Evolutionary conservation across 495 filamentous ascomycete species (phyloP), one percentile per base, ranked within the genome.

Genomic region (Trypethelium eluteriae): DNA sequence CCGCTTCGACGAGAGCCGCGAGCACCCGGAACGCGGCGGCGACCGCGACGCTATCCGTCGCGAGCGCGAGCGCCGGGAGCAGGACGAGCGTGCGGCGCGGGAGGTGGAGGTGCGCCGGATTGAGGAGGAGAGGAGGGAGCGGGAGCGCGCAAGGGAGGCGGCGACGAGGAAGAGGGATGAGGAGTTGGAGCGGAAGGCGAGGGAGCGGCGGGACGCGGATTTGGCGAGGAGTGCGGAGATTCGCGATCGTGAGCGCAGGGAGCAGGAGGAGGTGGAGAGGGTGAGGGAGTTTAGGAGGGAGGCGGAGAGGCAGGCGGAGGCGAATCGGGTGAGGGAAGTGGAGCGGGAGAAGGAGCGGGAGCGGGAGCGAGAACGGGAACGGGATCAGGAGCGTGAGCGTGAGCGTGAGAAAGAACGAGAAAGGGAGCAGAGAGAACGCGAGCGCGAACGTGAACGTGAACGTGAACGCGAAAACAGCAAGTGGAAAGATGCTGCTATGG

Each of bases 81-180:
- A 25, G 5, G 49, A 76, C 57, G 65, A 69, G 39, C 39, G 57
- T 18, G 67, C 66, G 49, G 67, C 66, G 49, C 70, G 69, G 65
- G 72, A 68, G 10, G 70, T 72, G n/a, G 62, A 70, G 11, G 68
- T 70, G 12, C 61, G 62, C 2, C 69, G 68, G 1, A 65, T 63
- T 32, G 72, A 72, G 47, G 39, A 46, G 46, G 62, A 70, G 63
- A 59, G 66, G 6, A 63, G 35, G 50, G 68, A 68, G 41, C 72
- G 67, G 59, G 67, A 66, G 69, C 47, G 68, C 16, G 38, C 64
- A 25, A 66, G 69, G 6, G 62, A 36, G 41, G 70, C 69, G 57
- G 68, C 68, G 34, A 66, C 65, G 2, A 64, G 65, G 18, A 73
- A 70, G 64, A 49, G 71, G n/a, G 71, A 72, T 38, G 67, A 72